Conservation (phyloP, 2,329 filamentous ascomycete genomes). For the Pyricularia grisea region DNA sequence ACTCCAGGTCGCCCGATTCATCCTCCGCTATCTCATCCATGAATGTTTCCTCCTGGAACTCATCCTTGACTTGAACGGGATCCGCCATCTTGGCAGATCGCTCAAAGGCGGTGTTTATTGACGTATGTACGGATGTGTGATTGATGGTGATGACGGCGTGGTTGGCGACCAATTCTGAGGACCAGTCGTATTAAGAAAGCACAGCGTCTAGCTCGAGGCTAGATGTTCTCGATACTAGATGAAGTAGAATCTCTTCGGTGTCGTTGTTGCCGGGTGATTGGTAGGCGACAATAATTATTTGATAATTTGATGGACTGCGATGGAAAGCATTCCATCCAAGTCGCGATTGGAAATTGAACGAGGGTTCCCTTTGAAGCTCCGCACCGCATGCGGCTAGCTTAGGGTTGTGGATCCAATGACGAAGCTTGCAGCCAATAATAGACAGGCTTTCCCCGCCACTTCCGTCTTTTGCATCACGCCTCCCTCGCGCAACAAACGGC, state of each 20-base stretch:
- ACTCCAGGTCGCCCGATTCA: slow-evolving; percentile 56
- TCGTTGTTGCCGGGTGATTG: not conserved
- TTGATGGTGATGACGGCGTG: not conserved
- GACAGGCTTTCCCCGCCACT: not conserved
- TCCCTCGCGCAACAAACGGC: not conserved
- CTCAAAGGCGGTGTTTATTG: not conserved
- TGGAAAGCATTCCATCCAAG: not conserved
- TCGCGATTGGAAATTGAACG: not conserved
- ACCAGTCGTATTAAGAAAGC: not conserved
- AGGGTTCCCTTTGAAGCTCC: not conserved
- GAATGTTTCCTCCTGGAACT: slow-evolving; percentile 10
- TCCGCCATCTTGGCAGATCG: not conserved
- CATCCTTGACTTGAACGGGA: not conserved
- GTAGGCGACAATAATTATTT: not conserved
- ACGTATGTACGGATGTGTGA: not conserved
- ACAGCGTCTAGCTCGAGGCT: not conserved
- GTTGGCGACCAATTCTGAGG: not conserved
- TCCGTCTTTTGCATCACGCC: not conserved
- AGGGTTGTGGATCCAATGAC: not conserved
- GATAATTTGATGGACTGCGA: not conserved
- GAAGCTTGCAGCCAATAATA: not conserved
- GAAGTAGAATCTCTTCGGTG: not conserved
- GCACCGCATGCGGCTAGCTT: not conserved
- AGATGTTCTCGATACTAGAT: not conserved
- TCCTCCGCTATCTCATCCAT: slow-evolving; percentile 52